phyloP scores from a whole-genome alignment of 2,329 filamentous ascomycete genomes.

The Hypoxylon rubiginosum region DNA sequence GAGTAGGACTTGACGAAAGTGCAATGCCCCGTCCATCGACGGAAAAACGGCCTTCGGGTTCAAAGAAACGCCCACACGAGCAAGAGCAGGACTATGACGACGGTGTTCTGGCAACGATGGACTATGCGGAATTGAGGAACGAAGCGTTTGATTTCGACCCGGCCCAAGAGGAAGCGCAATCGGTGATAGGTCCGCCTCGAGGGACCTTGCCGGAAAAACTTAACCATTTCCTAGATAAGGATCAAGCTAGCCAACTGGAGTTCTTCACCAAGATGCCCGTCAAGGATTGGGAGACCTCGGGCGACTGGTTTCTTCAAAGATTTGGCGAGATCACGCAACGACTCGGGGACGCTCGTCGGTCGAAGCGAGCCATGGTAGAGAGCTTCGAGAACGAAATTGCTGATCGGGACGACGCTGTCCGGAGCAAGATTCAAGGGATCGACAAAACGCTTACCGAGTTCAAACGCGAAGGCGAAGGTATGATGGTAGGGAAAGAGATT shows the following conservation, averaged over 20 bases:
- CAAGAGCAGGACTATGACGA: conserved; percentile 71
- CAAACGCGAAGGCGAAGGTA: conserved; percentile 68
- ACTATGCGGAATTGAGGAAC: conserved; percentile 62
- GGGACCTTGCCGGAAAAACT: conserved; percentile 64
- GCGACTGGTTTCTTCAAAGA: conserved; percentile 71
- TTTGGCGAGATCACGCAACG: conserved; percentile 65
- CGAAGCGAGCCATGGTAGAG: conserved; percentile 64
- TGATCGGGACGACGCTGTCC: conserved; percentile 66
- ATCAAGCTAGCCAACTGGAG: conserved; percentile 58
- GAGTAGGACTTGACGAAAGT: conserved; percentile 44
- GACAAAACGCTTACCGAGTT: conserved; percentile 67
- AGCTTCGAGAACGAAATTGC: conserved; percentile 69
- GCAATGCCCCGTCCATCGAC: conserved; percentile 46
- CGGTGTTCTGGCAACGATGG: conserved; percentile 66
- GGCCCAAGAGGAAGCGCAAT: conserved; percentile 58
- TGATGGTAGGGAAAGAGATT: conserved; percentile 58
- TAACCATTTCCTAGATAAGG: conserved; percentile 60
- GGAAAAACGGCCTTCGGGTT: conserved; percentile 42
- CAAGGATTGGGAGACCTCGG: conserved; percentile 70
- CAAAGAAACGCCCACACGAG: conserved; percentile 49
- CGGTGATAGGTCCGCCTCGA: conserved; percentile 53
- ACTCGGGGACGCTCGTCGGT: conserved; percentile 62
- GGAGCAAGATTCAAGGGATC: conserved; percentile 66
- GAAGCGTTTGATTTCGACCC: conserved; percentile 72
- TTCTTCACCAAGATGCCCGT: conserved; percentile 68